These are phyloP conservation scores for Rhododendron williamsianum DNA, from an alignment of 148 eudicot species.

Conservation along the genomic window DNA sequence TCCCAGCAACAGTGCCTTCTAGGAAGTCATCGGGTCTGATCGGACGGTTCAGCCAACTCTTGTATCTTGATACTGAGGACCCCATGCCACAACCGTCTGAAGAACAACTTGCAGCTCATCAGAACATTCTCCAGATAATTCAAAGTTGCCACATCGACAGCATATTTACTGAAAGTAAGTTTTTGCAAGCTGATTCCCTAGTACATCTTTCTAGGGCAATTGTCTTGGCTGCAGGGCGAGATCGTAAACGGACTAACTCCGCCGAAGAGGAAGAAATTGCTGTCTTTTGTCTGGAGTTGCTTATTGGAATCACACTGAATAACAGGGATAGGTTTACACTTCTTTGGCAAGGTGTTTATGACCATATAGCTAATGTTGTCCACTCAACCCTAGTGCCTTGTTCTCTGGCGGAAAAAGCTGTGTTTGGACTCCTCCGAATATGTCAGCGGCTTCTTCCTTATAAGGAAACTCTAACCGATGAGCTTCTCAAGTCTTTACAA, in stretches of 20 bases:
- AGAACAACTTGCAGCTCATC: conserved; percentile 84
- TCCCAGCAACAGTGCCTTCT: conserved; percentile 55
- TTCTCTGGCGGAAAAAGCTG: conserved; percentile 73
- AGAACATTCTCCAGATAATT: conserved; percentile 79
- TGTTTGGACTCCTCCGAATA: conserved; percentile 75
- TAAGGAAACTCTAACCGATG: conserved; percentile 85
- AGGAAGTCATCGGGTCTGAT: conserved; percentile 83
- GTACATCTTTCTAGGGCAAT: conserved; percentile 82
- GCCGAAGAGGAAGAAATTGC: conserved; percentile 82
- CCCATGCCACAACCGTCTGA: conserved; percentile 78
- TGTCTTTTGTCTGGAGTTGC: conserved; percentile 82
- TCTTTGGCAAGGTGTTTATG: conserved; percentile 87
- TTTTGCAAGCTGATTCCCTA: conserved; percentile 91
- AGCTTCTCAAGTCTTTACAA: conserved; percentile 80
- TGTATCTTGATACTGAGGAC: conserved; percentile 85
- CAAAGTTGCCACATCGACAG: conserved; percentile 80
- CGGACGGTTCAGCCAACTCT: conserved; percentile 84
- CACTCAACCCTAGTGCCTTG: conserved; percentile 70
- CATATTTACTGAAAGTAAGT: conserved; percentile 88
- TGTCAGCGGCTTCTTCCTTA: conserved; percentile 81
- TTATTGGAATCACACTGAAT: conserved; percentile 78
- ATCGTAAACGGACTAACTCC: conserved; percentile 54
- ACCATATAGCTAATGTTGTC: conserved; percentile 70
- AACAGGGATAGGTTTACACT: conserved; percentile 87
- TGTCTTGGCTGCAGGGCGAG: conserved; percentile 66